These are phyloP conservation scores for Fragaria nilgerrensis DNA, from an alignment of 306 rosid genomes.

Conservation along the genomic window DNA sequence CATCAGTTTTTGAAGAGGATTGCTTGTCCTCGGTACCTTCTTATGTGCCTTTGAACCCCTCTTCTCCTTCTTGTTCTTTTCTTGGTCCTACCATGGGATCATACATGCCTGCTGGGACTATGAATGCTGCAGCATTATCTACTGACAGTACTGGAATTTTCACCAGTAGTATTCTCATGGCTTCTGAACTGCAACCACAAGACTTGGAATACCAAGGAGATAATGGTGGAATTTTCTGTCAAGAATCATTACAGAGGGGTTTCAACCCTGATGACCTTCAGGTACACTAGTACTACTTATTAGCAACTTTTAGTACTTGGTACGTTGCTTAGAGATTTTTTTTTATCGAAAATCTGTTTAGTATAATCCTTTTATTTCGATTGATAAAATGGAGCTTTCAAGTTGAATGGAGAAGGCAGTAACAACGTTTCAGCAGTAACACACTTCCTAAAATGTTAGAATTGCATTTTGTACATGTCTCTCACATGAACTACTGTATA, in stretches of 20 bases:
- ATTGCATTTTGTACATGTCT: not conserved
- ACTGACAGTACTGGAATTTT: conserved; percentile 63
- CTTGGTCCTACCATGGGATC: conserved; percentile 50
- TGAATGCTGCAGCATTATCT: conserved; percentile 49
- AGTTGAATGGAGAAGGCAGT: not conserved
- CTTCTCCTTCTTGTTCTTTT: conserved; percentile 71
- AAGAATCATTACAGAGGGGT: conserved; percentile 58
- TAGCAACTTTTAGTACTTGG: not conserved
- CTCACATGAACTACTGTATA: not conserved
- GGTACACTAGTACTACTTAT: conserved; percentile 63
- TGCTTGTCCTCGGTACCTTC: conserved; percentile 80
- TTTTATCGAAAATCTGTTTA: too few species aligned
- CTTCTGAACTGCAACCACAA: conserved; percentile 67
- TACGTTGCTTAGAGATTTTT: not conserved
- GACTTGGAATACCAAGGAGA: conserved; percentile 86
- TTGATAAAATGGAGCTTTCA: not conserved
- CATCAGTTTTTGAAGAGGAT: conserved; percentile 68
- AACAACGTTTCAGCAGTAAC: not conserved
- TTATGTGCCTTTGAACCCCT: conserved; percentile 59
- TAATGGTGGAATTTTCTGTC: conserved; percentile 60
- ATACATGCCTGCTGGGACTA: conserved; percentile 55
- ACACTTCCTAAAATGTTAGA: not conserved
- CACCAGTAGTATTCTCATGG: conserved; percentile 49
- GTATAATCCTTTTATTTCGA: not conserved
- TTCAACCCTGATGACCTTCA: conserved; percentile 78